Percentiles rank a stretch among this genome's conserved stretches.
Evolutionary conservation across 306 rosid species (phyloP).

Genomic region (Clitoria ternatea): DNA sequence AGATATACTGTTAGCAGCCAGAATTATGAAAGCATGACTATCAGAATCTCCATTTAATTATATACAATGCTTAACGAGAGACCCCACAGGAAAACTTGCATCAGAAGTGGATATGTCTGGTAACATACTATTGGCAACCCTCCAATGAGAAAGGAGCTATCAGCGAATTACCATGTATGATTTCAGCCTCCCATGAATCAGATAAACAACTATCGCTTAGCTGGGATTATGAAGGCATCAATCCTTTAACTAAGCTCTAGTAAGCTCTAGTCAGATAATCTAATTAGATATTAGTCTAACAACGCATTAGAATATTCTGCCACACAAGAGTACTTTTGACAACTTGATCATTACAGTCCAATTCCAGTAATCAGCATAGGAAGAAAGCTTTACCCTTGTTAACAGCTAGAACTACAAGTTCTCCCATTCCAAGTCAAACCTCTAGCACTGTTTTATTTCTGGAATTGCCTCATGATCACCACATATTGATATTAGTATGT

Average conservation of each 20-base stretch:
- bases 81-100: neutral
- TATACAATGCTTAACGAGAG: neutral
- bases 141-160: constrained; percentile 38
- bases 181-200: constrained; percentile 69
- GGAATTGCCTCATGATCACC: neutral
- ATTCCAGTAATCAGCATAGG: neutral
- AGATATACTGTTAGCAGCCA: constrained; percentile 35
- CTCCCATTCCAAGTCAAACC: neutral
- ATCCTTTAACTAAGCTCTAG: neutral
- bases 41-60: neutral
- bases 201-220: constrained; percentile 30
- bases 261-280: neutral
- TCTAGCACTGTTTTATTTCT: neutral
- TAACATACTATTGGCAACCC: constrained; percentile 46
- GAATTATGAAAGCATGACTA: constrained; percentile 29
- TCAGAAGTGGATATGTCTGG: constrained; percentile 20
- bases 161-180: constrained; percentile 39
- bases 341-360: neutral
- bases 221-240: constrained; percentile 55
- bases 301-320: neutral
- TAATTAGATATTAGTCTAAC: neutral
- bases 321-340: neutral
- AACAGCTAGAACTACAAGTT: neutral
- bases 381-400: neutral
- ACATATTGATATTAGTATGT: neutral